phyloP scores from a whole-genome alignment of 768 basidiomycete species.

The Calvatia gigantea region DNA sequence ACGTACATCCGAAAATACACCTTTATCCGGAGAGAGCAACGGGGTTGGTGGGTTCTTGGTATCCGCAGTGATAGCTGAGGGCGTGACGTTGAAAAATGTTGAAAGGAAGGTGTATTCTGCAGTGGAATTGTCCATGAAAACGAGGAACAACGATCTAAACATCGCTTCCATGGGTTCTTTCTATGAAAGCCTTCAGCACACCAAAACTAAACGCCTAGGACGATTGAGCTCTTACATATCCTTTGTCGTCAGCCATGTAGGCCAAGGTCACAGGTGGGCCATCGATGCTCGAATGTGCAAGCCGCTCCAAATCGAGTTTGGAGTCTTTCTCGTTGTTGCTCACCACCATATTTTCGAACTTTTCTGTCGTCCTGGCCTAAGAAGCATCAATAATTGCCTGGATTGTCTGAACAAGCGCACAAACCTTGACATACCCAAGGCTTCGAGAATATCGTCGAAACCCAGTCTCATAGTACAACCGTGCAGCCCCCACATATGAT shows the following conservation, averaged over 20 bases:
- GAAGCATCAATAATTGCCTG: background rate
- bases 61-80: slow-evolving; percentile 30
- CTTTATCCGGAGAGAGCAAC: slow-evolving; percentile 42
- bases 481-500: slow-evolving; percentile 77
- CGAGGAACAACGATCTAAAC: slow-evolving; percentile 80
- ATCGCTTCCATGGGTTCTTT: slow-evolving; percentile 83
- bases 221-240: slow-evolving; percentile 57
- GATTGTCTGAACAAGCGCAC: slow-evolving; percentile 10
- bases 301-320: slow-evolving; percentile 48
- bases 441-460: slow-evolving; percentile 87
- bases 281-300: slow-evolving; percentile 69
- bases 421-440: slow-evolving; percentile 74
- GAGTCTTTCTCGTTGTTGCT: slow-evolving; percentile 39
- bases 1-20: slow-evolving; percentile 32
- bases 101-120: slow-evolving; percentile 89
- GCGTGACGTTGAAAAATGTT: slow-evolving; percentile 67
- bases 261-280: slow-evolving; percentile 79
- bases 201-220: background rate
- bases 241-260: slow-evolving; percentile 87
- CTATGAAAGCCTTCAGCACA: slow-evolving; percentile 32
- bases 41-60: slow-evolving; percentile 33
- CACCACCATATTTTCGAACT: slow-evolving; percentile 57
- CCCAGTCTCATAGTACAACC: slow-evolving; percentile 94
- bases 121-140: slow-evolving; percentile 92
- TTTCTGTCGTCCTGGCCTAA: slow-evolving; percentile 69